Evolutionary conservation across 2,329 filamentous ascomycete species (phyloP).

Genomic region (Exophiala sp.): DNA sequence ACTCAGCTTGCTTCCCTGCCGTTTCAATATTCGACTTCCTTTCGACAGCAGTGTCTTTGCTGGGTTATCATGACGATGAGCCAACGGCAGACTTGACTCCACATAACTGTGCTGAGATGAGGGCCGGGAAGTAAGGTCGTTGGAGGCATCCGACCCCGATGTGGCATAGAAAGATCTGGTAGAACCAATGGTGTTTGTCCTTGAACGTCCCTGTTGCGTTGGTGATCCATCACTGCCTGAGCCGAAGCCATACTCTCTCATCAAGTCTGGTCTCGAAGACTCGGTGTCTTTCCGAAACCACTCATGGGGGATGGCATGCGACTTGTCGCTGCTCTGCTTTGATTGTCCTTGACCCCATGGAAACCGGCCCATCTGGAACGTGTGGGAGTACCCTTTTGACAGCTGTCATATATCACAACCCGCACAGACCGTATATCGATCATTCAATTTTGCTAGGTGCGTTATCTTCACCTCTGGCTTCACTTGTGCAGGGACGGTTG

Average conservation of each 20-base stretch:
- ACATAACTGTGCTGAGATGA: constrained; percentile 17
- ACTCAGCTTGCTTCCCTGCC: constrained; percentile 44
- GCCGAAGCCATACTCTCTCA: constrained; percentile 18
- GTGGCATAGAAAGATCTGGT: constrained; percentile 14
- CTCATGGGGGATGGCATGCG: constrained; percentile 22
- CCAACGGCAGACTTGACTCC: constrained; percentile 7
- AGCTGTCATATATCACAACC: constrained; percentile 1
- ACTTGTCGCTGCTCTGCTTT: constrained; percentile 22
- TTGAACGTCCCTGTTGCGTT: constrained; percentile 12
- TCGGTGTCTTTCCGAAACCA: constrained; percentile 24
- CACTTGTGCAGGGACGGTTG: too few species aligned
- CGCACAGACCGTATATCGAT: background rate
- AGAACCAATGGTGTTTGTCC: constrained; percentile 23
- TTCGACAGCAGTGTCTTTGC: constrained; percentile 40
- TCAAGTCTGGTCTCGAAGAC: constrained; percentile 22
- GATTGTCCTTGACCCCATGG: constrained; percentile 21
- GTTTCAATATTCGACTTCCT: constrained; percentile 43
- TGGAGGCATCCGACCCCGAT: constrained; percentile 20
- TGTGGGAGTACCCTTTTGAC: background rate
- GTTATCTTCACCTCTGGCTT: too few species aligned
- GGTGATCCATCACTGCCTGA: constrained; percentile 12
- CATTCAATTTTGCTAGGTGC: constrained; percentile 17
- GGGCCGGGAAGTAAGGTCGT: constrained; percentile 16
- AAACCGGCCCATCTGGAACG: constrained; percentile 24
- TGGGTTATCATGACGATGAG: constrained; percentile 24